phyloP scores from a whole-genome alignment of 192 early-diverging fungal species.

The Lobosporangium transversale region DNA sequence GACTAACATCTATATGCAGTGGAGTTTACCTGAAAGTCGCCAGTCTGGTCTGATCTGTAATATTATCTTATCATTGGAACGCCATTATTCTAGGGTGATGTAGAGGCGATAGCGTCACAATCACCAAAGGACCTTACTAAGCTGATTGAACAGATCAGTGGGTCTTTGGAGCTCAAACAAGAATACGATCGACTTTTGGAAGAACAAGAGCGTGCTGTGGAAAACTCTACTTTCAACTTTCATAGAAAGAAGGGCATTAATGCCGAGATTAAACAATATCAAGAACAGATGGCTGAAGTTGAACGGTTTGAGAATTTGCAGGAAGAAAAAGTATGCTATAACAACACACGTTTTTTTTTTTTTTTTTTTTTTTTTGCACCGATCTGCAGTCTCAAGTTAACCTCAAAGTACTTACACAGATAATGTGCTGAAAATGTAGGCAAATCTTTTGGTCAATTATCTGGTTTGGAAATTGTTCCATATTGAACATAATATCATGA shows the following conservation, averaged over 20 bases:
- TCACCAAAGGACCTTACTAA: conserved; percentile 91
- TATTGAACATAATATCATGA: conserved; percentile 73
- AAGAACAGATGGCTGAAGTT: conserved; percentile 92
- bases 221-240: conserved; percentile 88
- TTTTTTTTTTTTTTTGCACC: too few relatives aligned
- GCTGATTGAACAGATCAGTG: conserved; percentile 96
- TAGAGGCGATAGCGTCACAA: conserved; percentile 97
- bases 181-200: conserved; percentile 90
- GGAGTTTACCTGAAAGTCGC: too few relatives aligned
- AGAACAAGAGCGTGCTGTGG: conserved; percentile 86
- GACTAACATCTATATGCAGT: too few relatives aligned
- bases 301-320: conserved; percentile 79
- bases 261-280: conserved; percentile 91
- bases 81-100: conserved; percentile 91
- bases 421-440: conserved; percentile 49
- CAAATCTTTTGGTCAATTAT: conserved; percentile 71
- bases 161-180: conserved; percentile 87
- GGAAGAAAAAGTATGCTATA: conserved; percentile 63
- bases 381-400: too few relatives aligned
- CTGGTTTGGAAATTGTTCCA: conserved; percentile 95
- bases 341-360: too few relatives aligned
- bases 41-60: too few relatives aligned
- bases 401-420: too few relatives aligned
- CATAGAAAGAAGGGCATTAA: conserved; percentile 91
- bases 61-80: too few relatives aligned